Conservation (phyloP, 2,329 filamentous ascomycete genomes). For the Stachybotrys chlorohalonatus region DNA sequence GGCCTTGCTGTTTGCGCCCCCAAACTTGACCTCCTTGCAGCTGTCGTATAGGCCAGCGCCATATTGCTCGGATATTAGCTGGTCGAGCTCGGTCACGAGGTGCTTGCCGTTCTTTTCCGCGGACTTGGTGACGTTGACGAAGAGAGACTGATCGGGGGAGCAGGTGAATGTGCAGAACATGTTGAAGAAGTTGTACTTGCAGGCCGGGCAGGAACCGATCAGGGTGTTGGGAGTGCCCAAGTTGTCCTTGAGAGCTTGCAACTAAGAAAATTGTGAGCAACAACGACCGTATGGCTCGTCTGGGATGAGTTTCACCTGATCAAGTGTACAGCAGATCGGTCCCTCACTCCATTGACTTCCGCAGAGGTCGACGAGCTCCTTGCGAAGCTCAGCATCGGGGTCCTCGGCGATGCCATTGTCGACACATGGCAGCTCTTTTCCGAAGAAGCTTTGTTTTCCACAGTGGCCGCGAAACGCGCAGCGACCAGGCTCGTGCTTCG, state of each 20-base stretch:
- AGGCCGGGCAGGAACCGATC: conserved; percentile 89
- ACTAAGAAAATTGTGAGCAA: conserved; percentile 32
- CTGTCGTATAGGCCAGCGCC: conserved; percentile 88
- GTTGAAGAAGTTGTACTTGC: conserved; percentile 98
- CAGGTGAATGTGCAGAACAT: conserved; percentile 97
- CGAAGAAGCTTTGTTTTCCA: conserved; percentile 84
- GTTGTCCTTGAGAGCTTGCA: conserved; percentile 73
- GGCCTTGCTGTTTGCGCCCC: conserved; percentile 82
- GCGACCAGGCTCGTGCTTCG: conserved; percentile 74
- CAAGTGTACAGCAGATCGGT: conserved; percentile 73
- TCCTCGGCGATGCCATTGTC: conserved; percentile 78
- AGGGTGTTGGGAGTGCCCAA: conserved; percentile 80
- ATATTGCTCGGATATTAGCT: conserved; percentile 76
- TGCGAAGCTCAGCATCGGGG: conserved; percentile 61
- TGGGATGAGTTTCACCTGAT: conserved; percentile 52
- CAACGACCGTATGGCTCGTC: conserved; percentile 2
- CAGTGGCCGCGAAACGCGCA: conserved; percentile 90
- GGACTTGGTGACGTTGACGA: conserved; percentile 82
- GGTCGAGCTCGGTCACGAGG: conserved; percentile 83
- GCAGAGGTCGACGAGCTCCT: conserved; percentile 76
- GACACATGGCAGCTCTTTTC: conserved; percentile 80
- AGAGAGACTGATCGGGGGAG: conserved; percentile 91
- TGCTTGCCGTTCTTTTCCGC: conserved; percentile 48
- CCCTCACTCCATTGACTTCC: conserved; percentile 78
- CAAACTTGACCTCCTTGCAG: conserved; percentile 98